A percentile compares a stretch with the other conserved stretches of the same genome.
phyloP scores from a whole-genome alignment of 2,329 filamentous ascomycete genomes.

The Sclerotinia sclerotiorum region DNA sequence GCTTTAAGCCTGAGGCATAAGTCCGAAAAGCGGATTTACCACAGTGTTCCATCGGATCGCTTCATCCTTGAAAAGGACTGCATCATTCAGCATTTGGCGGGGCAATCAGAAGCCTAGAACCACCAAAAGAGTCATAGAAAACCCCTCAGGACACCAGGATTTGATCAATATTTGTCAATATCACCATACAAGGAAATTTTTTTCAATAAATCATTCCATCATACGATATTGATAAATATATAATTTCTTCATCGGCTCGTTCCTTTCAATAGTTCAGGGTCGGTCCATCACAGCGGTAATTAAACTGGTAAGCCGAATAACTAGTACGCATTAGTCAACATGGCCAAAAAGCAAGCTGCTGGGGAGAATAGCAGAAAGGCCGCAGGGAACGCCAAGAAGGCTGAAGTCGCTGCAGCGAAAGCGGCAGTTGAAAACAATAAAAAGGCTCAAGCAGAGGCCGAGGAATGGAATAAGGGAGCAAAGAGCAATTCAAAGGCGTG shows the following conservation, averaged over 20 bases:
- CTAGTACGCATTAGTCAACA: slow-evolving; percentile 42
- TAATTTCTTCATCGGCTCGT: slow-evolving; percentile 5
- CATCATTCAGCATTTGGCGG: slow-evolving; percentile 13
- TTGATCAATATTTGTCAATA: slow-evolving; percentile 18
- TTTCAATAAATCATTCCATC: slow-evolving; percentile 3
- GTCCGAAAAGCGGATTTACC: slow-evolving; percentile 4
- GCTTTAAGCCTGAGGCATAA: background rate
- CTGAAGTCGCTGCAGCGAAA: slow-evolving; percentile 80
- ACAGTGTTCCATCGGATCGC: background rate
- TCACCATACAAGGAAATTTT: slow-evolving; percentile 9
- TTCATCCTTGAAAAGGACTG: background rate
- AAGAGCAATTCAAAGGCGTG: slow-evolving; percentile 89
- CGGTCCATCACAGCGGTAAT: background rate
- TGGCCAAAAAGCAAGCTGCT: slow-evolving; percentile 70
- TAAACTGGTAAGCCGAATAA: slow-evolving; percentile 17
- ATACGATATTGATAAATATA: slow-evolving; percentile 4
- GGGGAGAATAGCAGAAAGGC: slow-evolving; percentile 86
- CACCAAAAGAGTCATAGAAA: slow-evolving; percentile 12
- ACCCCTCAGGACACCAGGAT: slow-evolving; percentile 1
- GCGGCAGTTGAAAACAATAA: slow-evolving; percentile 68
- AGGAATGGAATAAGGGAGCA: slow-evolving; percentile 80
- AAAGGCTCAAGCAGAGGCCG: slow-evolving; percentile 65
- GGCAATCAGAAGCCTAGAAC: slow-evolving; percentile 14
- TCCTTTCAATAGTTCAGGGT: slow-evolving; percentile 12
- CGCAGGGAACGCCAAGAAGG: slow-evolving; percentile 87